Conservation (phyloP, 352 stramenopile species). For the Phytopythium aichiense region DNA sequence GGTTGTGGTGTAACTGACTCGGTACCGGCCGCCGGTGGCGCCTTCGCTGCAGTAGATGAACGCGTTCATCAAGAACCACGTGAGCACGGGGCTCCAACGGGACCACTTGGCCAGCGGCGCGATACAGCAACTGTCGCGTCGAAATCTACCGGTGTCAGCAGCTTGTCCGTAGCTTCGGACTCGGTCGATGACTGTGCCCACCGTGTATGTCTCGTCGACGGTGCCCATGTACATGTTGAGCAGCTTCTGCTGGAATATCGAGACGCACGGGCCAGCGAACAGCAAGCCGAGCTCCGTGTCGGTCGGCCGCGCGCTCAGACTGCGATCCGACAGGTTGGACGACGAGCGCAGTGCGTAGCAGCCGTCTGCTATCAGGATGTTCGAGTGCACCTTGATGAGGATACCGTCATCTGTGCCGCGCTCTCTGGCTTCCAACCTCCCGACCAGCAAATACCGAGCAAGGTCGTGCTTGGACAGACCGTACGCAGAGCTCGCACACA, state of each 20-base stretch:
- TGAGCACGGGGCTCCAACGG: constrained; percentile 58
- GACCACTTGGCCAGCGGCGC: constrained; percentile 50
- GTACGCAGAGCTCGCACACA: constrained; percentile 29
- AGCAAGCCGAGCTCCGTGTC: constrained; percentile 71
- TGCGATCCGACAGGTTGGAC: constrained; percentile 74
- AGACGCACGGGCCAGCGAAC: constrained; percentile 39
- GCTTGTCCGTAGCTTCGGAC: neutral
- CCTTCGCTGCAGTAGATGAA: constrained; percentile 80
- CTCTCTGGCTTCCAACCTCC: constrained; percentile 26
- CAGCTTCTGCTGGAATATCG: constrained; percentile 52
- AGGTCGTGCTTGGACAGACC: constrained; percentile 39
- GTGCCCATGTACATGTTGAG: constrained; percentile 68
- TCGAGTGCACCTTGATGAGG: constrained; percentile 76
- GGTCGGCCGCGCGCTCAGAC: constrained; percentile 57
- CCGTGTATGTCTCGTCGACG: constrained; percentile 22
- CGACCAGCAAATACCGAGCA: constrained; percentile 43
- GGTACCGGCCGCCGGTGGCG: constrained; percentile 58
- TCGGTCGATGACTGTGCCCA: constrained; percentile 22
- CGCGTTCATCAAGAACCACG: constrained; percentile 77
- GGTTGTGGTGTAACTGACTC: constrained; percentile 57
- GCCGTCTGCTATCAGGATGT: constrained; percentile 76
- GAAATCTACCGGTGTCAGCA: neutral
- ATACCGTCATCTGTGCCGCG: constrained; percentile 17
- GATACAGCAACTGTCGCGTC: constrained; percentile 30
- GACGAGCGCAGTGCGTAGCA: constrained; percentile 64